A percentile compares a stretch with the other conserved stretches of the same genome.
Evolutionary conservation across 2,329 filamentous ascomycete genomes (phyloP).

Genomic region (Ophiocordyceps robertsii): DNA sequence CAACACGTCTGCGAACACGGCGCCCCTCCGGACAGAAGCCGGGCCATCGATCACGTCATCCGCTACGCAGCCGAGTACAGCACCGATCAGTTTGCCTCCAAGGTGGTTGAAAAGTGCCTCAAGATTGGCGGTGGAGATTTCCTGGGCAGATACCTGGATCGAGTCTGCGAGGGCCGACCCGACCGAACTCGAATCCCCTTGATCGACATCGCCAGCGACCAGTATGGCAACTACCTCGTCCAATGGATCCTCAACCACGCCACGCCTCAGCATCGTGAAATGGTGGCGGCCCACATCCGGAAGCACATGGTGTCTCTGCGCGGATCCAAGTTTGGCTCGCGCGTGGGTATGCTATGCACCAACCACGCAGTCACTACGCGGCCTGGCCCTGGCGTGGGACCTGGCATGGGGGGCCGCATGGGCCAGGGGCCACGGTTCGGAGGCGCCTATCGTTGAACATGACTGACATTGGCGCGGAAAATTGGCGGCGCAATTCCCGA

Average conservation of each 20-base stretch:
- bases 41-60: slow-evolving; percentile 91
- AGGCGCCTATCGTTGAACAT: slow-evolving; percentile 39
- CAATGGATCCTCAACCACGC: slow-evolving; percentile 94
- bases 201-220: slow-evolving; percentile 96
- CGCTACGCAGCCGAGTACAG: slow-evolving; percentile 91
- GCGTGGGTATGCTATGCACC: slow-evolving; percentile 97
- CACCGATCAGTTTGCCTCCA: slow-evolving; percentile 97
- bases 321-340: slow-evolving; percentile 95
- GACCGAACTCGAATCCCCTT: slow-evolving; percentile 92
- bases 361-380: slow-evolving; percentile 84
- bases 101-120: slow-evolving; percentile 97
- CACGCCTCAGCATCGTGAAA: slow-evolving; percentile 74
- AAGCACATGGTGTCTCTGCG: slow-evolving; percentile 99
- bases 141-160: slow-evolving; percentile 79
- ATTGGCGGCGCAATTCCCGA: neutral
- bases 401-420: slow-evolving; percentile 45
- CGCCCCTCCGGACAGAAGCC: slow-evolving; percentile 75
- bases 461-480: too few relatives aligned
- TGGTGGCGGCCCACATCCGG: slow-evolving; percentile 85
- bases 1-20: slow-evolving; percentile 98
- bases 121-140: slow-evolving; percentile 92
- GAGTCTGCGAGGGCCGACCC: slow-evolving; percentile 79
- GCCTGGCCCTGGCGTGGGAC: slow-evolving; percentile 69
- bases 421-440: slow-evolving; percentile 45
- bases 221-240: slow-evolving; percentile 96